Evolutionary conservation across 108 stramenopile species (phyloP).

Genomic region (Skeletonema costatum): DNA sequence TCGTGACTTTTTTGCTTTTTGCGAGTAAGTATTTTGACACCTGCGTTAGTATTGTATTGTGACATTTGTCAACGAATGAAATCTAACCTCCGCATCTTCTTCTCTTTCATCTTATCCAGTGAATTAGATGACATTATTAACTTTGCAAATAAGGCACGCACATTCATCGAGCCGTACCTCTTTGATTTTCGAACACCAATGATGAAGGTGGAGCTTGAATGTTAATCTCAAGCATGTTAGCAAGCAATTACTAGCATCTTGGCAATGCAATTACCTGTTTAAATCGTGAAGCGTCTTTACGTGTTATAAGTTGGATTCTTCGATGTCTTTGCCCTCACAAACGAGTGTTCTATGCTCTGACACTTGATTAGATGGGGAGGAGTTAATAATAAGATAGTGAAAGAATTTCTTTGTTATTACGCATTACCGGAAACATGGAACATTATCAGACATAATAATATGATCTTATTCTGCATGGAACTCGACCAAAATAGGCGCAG

Average conservation of each 20-base stretch:
- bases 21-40: background rate
- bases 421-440: background rate
- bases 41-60: background rate
- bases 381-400: background rate
- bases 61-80: background rate
- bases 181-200: background rate
- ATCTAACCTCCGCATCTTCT: background rate
- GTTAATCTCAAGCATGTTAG: background rate
- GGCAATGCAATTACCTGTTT: no score
- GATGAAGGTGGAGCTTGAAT: background rate
- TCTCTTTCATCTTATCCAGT: background rate
- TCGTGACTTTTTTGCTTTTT: background rate
- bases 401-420: background rate
- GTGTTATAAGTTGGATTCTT: background rate
- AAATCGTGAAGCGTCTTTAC: background rate
- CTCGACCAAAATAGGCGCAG: conserved; percentile 13
- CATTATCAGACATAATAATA: no score
- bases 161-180: background rate
- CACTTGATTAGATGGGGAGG: background rate
- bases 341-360: no score
- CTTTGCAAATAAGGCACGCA: background rate
- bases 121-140: background rate
- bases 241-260: background rate
- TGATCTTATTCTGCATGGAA: no score
- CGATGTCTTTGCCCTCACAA: no score